Base-by-base conservation (phyloP, 2,329 filamentous ascomycete genomes). In the Trichocomaceae sp. region DNA sequence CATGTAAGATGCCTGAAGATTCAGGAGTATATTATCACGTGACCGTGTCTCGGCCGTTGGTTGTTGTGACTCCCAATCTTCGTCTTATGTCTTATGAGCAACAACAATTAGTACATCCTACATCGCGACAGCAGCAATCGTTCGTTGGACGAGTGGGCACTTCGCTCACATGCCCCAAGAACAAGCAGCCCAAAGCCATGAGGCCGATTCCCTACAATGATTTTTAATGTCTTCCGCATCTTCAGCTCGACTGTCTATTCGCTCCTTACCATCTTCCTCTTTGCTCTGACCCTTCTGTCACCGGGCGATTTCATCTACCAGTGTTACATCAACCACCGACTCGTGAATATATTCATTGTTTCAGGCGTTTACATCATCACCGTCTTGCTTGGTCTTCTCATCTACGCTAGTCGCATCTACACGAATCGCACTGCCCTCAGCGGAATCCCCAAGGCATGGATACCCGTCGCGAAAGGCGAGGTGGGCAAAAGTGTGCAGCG, bases 401-500 rank as follows among this genome's bases (percentile, higher is more conserved):
- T 96, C 64, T 96, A 95, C 69, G 81, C 85, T 54, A 83, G 84
- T 52, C 81, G 93, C n/a, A 81, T 96, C 19, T 96, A 92, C 72
- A 88, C 92, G 52, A 95, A 89, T 65, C 84, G 88, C 59, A 87
- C 81, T 46, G 84, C 88, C 8, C 79, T 97, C 8, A 82, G 85
- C 17, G 85, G 83, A 3, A 96, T 99, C 57, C 93, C 93, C 1
- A 93, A 92, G 69, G 77, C 83, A 52, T 95, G 88, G 81, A 82
- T 96, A 15, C 91, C 91, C 0, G 79, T 96, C 59, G 89, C 93
- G 62, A 88, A 89, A 67, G 87, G 86, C 60, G 90, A 96, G 67
- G 82, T 96, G 45, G 82, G 81, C 45, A 85, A 83, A 61, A 79
- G 80, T 54, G 89, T 96, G 39, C 79, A 88, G 64, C 81, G 83